phyloP scores from a whole-genome alignment of 768 basidiomycete genomes.

The Xanthoconium purpureum region DNA sequence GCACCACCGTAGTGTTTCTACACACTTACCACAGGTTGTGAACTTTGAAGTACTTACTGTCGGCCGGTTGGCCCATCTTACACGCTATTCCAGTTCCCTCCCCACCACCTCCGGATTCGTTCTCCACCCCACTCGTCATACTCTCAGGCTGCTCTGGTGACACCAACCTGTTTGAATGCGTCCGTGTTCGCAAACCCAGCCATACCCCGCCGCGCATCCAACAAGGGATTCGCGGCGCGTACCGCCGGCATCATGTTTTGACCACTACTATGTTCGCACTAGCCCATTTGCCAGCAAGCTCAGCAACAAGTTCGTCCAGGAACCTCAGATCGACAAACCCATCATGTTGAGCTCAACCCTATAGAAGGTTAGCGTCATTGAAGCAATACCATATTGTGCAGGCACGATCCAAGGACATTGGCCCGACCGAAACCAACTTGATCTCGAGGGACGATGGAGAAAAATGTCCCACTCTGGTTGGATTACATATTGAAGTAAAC shows the following conservation, averaged over 20 bases:
- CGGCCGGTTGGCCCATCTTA: neutral
- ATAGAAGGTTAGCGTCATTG: no score
- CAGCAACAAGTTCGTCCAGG: no score
- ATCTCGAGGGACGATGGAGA: conserved; percentile 9
- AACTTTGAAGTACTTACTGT: no score
- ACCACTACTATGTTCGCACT: no score
- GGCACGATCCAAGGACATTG: no score
- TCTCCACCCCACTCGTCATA: conserved; percentile 92
- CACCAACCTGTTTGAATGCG: conserved; percentile 51
- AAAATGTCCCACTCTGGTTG: conserved; percentile 45
- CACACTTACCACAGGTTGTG: neutral
- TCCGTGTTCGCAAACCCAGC: conserved; percentile 63
- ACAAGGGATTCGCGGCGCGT: conserved; percentile 58
- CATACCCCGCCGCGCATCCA: conserved; percentile 95
- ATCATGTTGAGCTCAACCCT: no score
- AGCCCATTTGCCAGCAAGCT: no score
- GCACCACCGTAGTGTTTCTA: neutral
- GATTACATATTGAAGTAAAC: conserved; percentile 32
- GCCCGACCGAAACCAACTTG: no score
- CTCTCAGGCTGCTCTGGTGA: conserved; percentile 75
- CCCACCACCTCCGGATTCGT: conserved; percentile 86
- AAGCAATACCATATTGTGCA: no score
- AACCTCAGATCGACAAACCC: no score
- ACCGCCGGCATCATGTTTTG: no score
- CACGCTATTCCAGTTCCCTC: conserved; percentile 76